Evolutionary conservation across 129 eudicot species (phyloP).

Genomic region (Artemisia annua): DNA sequence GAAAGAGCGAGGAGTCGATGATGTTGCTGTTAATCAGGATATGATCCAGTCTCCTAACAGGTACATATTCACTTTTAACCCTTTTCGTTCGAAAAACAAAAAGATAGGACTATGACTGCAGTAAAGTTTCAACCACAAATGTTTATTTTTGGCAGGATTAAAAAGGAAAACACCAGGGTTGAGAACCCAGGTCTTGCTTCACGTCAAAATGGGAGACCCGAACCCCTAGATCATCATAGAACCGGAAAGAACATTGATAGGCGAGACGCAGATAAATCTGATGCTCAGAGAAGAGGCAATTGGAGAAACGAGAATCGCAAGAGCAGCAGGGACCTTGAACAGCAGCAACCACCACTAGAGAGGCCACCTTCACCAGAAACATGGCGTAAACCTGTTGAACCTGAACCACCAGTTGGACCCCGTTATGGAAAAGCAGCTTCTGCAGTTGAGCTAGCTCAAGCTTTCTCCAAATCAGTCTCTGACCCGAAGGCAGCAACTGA

Average conservation of each 20-base stretch:
- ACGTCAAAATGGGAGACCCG: constrained; percentile 53
- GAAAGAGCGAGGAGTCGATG: constrained; percentile 80
- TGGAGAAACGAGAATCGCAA: constrained; percentile 68
- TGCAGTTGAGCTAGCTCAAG: constrained; percentile 88
- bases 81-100: no score
- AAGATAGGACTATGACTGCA: no score
- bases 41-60: constrained; percentile 46
- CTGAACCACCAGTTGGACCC: constrained; percentile 42
- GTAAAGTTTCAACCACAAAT: no score
- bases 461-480: constrained; percentile 77
- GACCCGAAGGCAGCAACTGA: constrained; percentile 54
- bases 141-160: constrained; percentile 42
- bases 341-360: constrained; percentile 51
- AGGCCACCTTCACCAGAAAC: constrained; percentile 97
- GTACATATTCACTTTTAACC: constrained; percentile 29
- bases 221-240: constrained; percentile 51
- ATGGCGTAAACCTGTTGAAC: constrained; percentile 89
- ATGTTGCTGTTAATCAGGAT: constrained; percentile 41
- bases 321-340: constrained; percentile 53
- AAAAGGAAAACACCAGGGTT: constrained; percentile 42
- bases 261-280: constrained; percentile 58
- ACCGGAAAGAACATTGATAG: constrained; percentile 43
- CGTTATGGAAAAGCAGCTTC: constrained; percentile 84
- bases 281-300: constrained; percentile 70
- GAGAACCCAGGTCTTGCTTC: constrained; percentile 36